phyloP scores from a whole-genome alignment of 345 rosid species.

The Cardamine chenopodiifolia region DNA sequence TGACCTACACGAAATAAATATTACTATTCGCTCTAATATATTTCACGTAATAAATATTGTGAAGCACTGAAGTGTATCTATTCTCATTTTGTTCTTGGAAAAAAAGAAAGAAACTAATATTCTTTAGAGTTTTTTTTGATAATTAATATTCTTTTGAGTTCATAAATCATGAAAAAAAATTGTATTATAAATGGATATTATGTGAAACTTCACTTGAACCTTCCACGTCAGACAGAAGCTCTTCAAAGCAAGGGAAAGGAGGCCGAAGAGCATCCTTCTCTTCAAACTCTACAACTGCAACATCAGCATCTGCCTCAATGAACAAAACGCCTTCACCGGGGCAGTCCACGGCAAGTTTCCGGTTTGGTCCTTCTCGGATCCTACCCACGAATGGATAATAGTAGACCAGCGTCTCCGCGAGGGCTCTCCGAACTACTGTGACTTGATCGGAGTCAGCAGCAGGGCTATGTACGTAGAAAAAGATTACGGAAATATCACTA shows the following conservation, averaged over 20 bases:
- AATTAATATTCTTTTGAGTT: no score
- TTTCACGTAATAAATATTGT: no score
- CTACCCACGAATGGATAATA: constrained; percentile 46
- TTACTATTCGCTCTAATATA: no score
- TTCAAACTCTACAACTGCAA: constrained; percentile 38
- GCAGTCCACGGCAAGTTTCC: constrained; percentile 45
- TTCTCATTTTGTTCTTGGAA: not conserved
- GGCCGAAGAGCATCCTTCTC: constrained; percentile 38
- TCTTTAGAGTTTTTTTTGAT: not conserved
- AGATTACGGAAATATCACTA: constrained; percentile 43
- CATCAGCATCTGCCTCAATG: constrained; percentile 49
- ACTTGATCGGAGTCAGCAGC: constrained; percentile 33
- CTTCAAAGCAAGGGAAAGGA: constrained; percentile 46
- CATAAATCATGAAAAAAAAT: no score
- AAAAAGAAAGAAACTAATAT: not conserved
- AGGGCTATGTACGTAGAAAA: constrained; percentile 42
- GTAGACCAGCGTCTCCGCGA: constrained; percentile 35
- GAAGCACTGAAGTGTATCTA: not conserved
- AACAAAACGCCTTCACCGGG: constrained; percentile 48
- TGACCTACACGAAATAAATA: constrained; percentile 18
- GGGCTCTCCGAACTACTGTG: constrained; percentile 35
- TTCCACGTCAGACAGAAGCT: constrained; percentile 38
- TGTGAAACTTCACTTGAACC: constrained; percentile 29
- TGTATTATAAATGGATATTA: no score
- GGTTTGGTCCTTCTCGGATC: constrained; percentile 42